These are phyloP conservation scores for Komagataella pseudopastoris DNA, from an alignment of 805 yeast species.

Conservation along the genomic window DNA sequence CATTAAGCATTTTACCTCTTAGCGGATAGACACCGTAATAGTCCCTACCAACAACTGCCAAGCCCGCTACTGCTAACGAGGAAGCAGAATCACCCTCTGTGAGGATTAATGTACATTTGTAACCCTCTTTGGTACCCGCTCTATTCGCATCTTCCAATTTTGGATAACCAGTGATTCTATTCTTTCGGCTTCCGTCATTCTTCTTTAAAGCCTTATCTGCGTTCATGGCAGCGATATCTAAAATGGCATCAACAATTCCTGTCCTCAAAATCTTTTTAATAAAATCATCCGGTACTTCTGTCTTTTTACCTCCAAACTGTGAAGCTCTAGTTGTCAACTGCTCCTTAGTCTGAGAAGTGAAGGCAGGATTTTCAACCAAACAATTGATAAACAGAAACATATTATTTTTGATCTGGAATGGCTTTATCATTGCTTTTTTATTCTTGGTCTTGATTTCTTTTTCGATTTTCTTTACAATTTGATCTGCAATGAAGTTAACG, in stretches of 20 bases:
- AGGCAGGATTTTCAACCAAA: constrained; percentile 90
- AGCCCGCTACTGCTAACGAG: constrained; percentile 84
- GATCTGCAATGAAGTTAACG: constrained; percentile 75
- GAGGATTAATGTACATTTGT: constrained; percentile 81
- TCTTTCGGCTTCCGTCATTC: constrained; percentile 77
- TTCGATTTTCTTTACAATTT: constrained; percentile 62
- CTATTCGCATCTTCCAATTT: constrained; percentile 91
- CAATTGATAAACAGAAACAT: constrained; percentile 88
- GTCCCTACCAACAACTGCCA: constrained; percentile 92
- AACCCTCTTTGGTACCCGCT: constrained; percentile 90
- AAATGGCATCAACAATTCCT: constrained; percentile 54
- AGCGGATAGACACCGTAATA: constrained; percentile 91
- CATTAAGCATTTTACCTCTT: constrained; percentile 89
- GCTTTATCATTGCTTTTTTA: constrained; percentile 59
- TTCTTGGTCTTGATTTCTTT: constrained; percentile 60
- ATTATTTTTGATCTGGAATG: constrained; percentile 79
- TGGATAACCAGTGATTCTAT: constrained; percentile 76
- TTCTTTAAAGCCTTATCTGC: constrained; percentile 80
- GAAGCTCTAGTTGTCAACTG: constrained; percentile 80
- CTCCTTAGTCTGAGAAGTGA: constrained; percentile 95
- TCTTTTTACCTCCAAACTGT: constrained; percentile 79
- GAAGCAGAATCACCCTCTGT: constrained; percentile 98
- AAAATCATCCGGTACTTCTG: constrained; percentile 63
- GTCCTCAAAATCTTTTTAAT: constrained; percentile 62
- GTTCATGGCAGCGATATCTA: constrained; percentile 76